These are phyloP conservation scores for Capronia americana DNA, from an alignment of 2,329 filamentous ascomycete species.

Conservation along the genomic window DNA sequence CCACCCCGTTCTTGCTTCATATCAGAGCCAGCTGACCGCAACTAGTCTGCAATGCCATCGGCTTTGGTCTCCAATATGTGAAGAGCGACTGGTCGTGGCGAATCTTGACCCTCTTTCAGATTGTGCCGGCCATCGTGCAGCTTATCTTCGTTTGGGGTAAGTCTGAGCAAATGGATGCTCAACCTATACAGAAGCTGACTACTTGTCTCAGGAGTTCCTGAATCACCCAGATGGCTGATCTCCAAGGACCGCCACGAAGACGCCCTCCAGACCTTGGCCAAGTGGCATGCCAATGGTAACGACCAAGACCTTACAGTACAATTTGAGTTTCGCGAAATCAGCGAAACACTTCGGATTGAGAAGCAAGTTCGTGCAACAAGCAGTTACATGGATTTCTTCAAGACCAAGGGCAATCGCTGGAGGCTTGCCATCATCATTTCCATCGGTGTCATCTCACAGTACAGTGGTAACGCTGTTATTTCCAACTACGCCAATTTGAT, in stretches of 20 bases:
- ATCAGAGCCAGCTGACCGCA: constrained; percentile 9
- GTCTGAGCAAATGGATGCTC: constrained; percentile 2
- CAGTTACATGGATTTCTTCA: constrained; percentile 16
- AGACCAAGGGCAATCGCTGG: constrained; percentile 9
- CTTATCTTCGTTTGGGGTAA: constrained; percentile 11
- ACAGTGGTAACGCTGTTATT: constrained; percentile 6
- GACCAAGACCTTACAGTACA: constrained; percentile 8
- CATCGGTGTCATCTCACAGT: constrained; percentile 9
- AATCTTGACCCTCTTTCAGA: constrained; percentile 7
- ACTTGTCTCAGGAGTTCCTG: constrained; percentile 8
- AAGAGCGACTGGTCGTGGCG: constrained; percentile 14
- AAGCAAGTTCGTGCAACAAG: not conserved
- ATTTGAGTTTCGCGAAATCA: constrained; percentile 12
- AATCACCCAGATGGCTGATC: constrained; percentile 9
- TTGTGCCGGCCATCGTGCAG: constrained; percentile 3
- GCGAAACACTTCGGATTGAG: constrained; percentile 10
- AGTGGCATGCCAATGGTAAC: constrained; percentile 13
- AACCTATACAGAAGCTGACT: not conserved
- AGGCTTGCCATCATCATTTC: constrained; percentile 10
- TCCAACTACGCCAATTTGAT: constrained; percentile 9
- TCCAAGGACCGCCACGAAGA: constrained; percentile 6
- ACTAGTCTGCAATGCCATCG: constrained; percentile 13
- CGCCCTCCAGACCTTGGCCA: constrained; percentile 7
- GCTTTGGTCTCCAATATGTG: constrained; percentile 8
- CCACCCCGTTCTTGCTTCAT: constrained; percentile 4